Conservation (phyloP, 1,284 basidiomycete species). For the Ustilago curta region DNA sequence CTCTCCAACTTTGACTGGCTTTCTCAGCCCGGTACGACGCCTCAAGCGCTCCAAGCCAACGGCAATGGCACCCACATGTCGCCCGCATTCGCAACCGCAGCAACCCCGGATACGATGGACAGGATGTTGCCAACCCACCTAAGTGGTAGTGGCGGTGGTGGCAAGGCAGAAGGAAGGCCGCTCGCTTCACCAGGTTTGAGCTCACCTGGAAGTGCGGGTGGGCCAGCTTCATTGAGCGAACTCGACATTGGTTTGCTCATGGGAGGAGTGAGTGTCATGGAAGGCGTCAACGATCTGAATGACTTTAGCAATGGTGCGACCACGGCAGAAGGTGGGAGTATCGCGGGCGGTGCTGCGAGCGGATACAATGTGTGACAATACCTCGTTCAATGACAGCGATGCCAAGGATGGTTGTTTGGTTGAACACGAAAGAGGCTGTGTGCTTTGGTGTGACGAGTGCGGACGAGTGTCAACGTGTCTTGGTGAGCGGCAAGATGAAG, state of each 20-base stretch:
- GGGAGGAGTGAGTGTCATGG: conserved; percentile 48
- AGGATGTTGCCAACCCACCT: conserved; percentile 8
- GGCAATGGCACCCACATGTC: conserved; percentile 10
- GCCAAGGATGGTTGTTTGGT: background rate
- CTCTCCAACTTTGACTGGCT: conserved; percentile 53
- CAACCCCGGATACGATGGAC: background rate
- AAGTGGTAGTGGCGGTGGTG: background rate
- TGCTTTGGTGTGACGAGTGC: background rate
- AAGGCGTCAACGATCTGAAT: conserved; percentile 24
- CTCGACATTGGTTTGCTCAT: conserved; percentile 45
- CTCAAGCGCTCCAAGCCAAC: conserved; percentile 12
- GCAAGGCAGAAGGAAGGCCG: background rate
- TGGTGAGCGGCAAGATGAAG: conserved; percentile 1
- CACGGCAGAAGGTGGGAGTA: background rate
- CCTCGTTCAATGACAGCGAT: background rate
- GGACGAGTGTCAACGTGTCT: background rate
- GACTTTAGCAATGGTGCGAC: conserved; percentile 1
- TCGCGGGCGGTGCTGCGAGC: background rate
- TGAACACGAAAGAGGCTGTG: background rate
- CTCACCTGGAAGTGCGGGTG: conserved; percentile 33
- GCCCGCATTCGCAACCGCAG: conserved; percentile 3
- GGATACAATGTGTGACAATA: background rate
- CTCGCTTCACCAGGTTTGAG: conserved; percentile 28
- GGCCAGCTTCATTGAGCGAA: conserved; percentile 43
- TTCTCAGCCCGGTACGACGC: conserved; percentile 17